Evolutionary conservation across 1,139 yeast species (phyloP).

Genomic region (Lodderomyces parapsilosis): DNA sequence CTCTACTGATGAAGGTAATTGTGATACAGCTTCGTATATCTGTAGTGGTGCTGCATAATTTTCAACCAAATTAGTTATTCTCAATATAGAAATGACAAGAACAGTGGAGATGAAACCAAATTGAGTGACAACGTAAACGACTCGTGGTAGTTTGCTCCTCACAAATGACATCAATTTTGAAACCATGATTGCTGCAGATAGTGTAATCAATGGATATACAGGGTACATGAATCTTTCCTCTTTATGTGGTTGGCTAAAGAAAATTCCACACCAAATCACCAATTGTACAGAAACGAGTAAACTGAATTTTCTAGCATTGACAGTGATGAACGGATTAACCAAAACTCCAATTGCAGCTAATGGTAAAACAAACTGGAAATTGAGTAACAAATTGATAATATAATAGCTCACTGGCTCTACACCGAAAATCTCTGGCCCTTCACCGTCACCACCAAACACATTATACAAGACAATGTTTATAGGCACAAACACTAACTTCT

Average conservation of each 20-base stretch:
- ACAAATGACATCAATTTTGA: slow-evolving; percentile 21
- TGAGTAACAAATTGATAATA: slow-evolving; percentile 62
- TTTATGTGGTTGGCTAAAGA: slow-evolving; percentile 80
- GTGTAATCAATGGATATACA: slow-evolving; percentile 64
- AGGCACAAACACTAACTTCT: slow-evolving; percentile 62
- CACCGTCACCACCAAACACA: slow-evolving; percentile 68
- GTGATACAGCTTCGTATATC: slow-evolving; percentile 14
- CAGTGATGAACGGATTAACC: slow-evolving; percentile 15
- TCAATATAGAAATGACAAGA: slow-evolving; percentile 29
- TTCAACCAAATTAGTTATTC: slow-evolving; percentile 42
- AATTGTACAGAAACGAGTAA: slow-evolving; percentile 32
- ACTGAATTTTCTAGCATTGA: slow-evolving; percentile 12
- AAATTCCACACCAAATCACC: slow-evolving; percentile 64
- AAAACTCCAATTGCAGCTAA: slow-evolving; percentile 44
- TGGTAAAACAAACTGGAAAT: slow-evolving; percentile 61
- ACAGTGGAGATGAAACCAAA: slow-evolving; percentile 11
- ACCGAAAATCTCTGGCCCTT: slow-evolving; percentile 92
- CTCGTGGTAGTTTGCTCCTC: background rate
- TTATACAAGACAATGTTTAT: slow-evolving; percentile 81
- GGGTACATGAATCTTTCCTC: slow-evolving; percentile 93
- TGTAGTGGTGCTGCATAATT: slow-evolving; percentile 63
- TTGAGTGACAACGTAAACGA: slow-evolving; percentile 2
- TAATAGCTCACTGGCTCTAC: slow-evolving; percentile 82
- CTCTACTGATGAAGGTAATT: slow-evolving; percentile 5
- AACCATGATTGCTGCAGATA: slow-evolving; percentile 60